Evolutionary conservation across 2,329 filamentous ascomycete genomes (phyloP), one percentile per base, ranked within the genome.

Genomic region (Aureobasidium mangrovei): DNA sequence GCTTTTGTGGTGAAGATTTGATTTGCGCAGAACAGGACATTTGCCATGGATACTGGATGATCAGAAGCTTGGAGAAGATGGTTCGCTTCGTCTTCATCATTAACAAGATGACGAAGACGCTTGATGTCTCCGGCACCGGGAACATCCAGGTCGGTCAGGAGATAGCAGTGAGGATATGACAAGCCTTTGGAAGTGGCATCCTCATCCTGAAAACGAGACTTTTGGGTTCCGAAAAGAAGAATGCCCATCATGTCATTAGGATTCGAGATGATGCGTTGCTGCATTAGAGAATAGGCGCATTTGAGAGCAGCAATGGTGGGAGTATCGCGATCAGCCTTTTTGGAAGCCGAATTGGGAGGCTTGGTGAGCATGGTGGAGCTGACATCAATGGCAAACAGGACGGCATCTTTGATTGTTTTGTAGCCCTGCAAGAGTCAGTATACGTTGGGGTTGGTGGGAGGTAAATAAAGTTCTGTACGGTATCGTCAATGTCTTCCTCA

Each of bases 201-300:
- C 42, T 84, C 83, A 12, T 83, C 81, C 43, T 85, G 81, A 59
- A 90, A 91, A 62, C 85, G 90, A 38, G 89, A 88, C 70, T 88
- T 81, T 64, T 94, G 77, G 0, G 93, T 98, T 7, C 91, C 91
- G 66, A 94, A 98, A 0, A 98, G 76, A 36, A 98, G 69, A 28
- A 98, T 86, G 2, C 91, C 91, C 80, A 98, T 96, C 88, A 96
- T 94, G 58, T 98, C 93, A 65, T 85, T 91, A 1, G 93, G 93
- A 58, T 91, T 91, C 3, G 91, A 91, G 63, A 98, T 97, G 69
- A 98, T 97, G 62, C 93, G 88, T 72, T 97, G 91, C 72, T 97
- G 89, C 88, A 98, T 96, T 52, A 98, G 77, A 65, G 89, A 83
- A 65, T 95, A 95, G 56, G 91, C 93, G 63, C 89, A 96, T 76